These are phyloP conservation scores for Balansia obtecta DNA, from an alignment of 2,329 filamentous ascomycete genomes.

Conservation along the genomic window DNA sequence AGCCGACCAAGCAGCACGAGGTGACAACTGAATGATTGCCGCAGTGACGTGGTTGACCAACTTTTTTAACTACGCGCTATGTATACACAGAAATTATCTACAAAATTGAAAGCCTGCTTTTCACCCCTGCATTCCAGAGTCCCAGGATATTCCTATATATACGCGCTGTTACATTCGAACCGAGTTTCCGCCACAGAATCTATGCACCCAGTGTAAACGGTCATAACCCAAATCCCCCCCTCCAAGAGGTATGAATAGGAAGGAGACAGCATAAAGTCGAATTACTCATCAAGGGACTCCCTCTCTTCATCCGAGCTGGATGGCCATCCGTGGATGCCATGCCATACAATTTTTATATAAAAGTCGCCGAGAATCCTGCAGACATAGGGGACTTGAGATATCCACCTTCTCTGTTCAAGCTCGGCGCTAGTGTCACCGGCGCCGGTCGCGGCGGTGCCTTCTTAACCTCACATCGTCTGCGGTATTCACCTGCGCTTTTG, in stretches of 20 bases:
- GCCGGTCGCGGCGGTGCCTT: conserved; percentile 21
- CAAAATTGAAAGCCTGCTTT: neutral
- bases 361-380: neutral
- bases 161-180: no score
- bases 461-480: conserved; percentile 18
- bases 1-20: no score
- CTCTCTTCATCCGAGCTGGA: neutral
- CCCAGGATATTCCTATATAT: no score
- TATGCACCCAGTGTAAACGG: no score
- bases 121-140: no score
- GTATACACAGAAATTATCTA: neutral
- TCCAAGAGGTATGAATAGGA: no score
- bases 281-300: neutral
- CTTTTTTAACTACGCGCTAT: neutral
- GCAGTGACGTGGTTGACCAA: no score
- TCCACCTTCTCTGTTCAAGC: conserved; percentile 4
- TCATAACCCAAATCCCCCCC: no score
- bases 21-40: no score
- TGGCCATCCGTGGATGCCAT: no score
- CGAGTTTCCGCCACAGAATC: no score
- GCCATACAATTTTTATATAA: neutral
- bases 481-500: neutral
- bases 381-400: neutral
- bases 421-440: conserved; percentile 17
- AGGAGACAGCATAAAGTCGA: neutral